A percentile compares a stretch with the other conserved stretches of the same genome.
Evolutionary conservation across 495 filamentous ascomycete species (phyloP).

Genomic region (Aspergillus asperescens): DNA sequence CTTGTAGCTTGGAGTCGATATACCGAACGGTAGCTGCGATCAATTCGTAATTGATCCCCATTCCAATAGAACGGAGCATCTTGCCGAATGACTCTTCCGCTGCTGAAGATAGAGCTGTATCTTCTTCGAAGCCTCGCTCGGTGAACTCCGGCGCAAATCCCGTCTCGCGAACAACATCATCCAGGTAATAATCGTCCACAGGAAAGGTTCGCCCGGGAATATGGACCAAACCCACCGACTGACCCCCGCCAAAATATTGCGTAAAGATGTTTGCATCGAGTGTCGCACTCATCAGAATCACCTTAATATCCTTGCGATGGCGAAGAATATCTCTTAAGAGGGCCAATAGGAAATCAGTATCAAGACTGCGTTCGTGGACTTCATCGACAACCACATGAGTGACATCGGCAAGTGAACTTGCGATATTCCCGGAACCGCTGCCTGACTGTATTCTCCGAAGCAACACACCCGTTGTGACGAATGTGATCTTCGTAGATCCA

Average conservation of each 20-base stretch:
- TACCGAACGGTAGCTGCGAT: slow-evolving; percentile 70
- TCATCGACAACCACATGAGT: slow-evolving; percentile 96
- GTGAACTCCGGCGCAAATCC: slow-evolving; percentile 54
- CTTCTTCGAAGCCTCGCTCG: slow-evolving; percentile 32
- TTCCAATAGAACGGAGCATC: slow-evolving; percentile 68
- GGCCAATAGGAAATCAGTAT: slow-evolving; percentile 90
- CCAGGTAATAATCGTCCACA: slow-evolving; percentile 83
- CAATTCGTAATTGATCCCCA: slow-evolving; percentile 88
- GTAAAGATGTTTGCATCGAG: slow-evolving; percentile 85
- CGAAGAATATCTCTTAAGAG: slow-evolving; percentile 80
- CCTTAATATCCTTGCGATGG: slow-evolving; percentile 73
- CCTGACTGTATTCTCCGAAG: slow-evolving; percentile 83
- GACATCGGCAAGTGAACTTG: slow-evolving; percentile 75
- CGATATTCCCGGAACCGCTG: slow-evolving; percentile 70
- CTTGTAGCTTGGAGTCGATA: slow-evolving; percentile 70
- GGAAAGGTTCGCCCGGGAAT: slow-evolving; percentile 88
- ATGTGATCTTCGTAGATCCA: slow-evolving; percentile 79
- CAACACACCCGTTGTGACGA: slow-evolving; percentile 96
- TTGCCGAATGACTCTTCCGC: slow-evolving; percentile 52
- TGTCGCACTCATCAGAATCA: slow-evolving; percentile 97
- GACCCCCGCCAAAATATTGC: slow-evolving; percentile 68
- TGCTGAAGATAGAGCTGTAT: slow-evolving; percentile 30
- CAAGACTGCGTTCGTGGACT: slow-evolving; percentile 91
- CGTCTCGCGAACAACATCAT: slow-evolving; percentile 78
- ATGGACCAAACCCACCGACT: slow-evolving; percentile 69